Conservation (phyloP, 139 green algal species). For the Pseudopediastrum boryanum region DNA sequence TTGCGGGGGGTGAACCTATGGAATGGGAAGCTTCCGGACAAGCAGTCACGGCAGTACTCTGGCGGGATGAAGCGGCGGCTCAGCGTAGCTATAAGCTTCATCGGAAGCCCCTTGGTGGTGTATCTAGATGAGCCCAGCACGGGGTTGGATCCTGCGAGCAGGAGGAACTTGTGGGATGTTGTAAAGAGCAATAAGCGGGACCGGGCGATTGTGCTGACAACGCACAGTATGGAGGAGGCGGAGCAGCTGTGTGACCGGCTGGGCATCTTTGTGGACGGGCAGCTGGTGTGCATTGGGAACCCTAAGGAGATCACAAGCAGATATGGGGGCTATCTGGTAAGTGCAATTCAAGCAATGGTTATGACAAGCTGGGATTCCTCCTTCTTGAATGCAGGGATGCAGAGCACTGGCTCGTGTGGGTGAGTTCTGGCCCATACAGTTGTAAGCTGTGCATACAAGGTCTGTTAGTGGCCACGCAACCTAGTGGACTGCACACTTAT, state of each 20-base stretch:
- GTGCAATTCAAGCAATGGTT: no score
- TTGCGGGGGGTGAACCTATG: slow-evolving; percentile 69
- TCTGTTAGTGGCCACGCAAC: no score
- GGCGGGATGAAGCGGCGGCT: slow-evolving; percentile 91
- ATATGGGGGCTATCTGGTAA: slow-evolving; percentile 57
- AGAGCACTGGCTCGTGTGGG: no score
- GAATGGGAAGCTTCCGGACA: slow-evolving; percentile 49
- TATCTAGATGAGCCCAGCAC: slow-evolving; percentile 95
- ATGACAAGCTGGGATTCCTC: no score
- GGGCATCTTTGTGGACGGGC: slow-evolving; percentile 81
- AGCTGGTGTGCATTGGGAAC: slow-evolving; percentile 87
- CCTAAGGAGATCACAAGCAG: slow-evolving; percentile 84
- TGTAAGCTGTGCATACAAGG: no score
- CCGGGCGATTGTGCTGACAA: slow-evolving; percentile 89
- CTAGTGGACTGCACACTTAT: no score
- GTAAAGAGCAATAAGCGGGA: slow-evolving; percentile 73
- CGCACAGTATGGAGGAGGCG: slow-evolving; percentile 89
- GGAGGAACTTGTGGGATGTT: slow-evolving; percentile 86
- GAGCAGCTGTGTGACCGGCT: slow-evolving; percentile 81
- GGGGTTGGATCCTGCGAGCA: slow-evolving; percentile 79
- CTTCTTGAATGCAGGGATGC: no score
- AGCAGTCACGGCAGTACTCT: slow-evolving; percentile 64
- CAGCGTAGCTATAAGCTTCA: slow-evolving; percentile 79
- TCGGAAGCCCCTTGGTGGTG: slow-evolving; percentile 77
- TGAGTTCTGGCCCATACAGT: no score